Base-by-base conservation (phyloP, 495 filamentous ascomycete genomes). In the Platismatia glauca region DNA sequence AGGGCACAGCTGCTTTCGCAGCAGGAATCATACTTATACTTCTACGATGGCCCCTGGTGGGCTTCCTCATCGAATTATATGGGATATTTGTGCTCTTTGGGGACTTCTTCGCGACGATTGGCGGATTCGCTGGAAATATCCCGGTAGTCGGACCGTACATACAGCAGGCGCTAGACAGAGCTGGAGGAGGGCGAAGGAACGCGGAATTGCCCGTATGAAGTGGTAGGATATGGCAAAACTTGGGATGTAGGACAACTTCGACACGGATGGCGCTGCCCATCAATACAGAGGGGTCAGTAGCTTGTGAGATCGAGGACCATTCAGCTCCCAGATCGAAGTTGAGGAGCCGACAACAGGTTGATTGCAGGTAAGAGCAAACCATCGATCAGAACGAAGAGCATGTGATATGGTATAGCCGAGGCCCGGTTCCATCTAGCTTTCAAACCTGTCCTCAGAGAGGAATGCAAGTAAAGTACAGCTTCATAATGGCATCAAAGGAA, bases 71-170 rank as follows among this genome's bases (percentile, higher is more conserved):
- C 64, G 94, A 98, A 76, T 75, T 91, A 11, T 97, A 96, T 74
- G 94, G 94, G 34, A 89, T 97, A 41, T 81, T 95, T 67, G 84
- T 95, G 34, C 79, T 98, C 53, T 98, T 98, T 77, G 92, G 93
- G 27, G 94, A 98, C 72, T 96, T 97, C 74, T 81, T 96, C 44
- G 84, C 89, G n/a, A 96, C 93, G 18, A 90, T 97, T 63, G 87
- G 86, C 0, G 83, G 89, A 60, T 96, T 97, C 71, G 87, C 88
- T 31, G 84, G 86, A 41, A 91, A 89, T 70, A 75, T 96, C 20
- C 94, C 94, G 0, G 83, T 97, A 16, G 77, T 97, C 13, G 91
- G 91, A 29, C 88, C 90, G 11, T 93, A 89, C 66, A 85, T 96
- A 69, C 85, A 87, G 65, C 70, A 79, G 65, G 79, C 74, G 5